Evolutionary conservation across 176 grass and related monocot species (phyloP).

Genomic region (Thalia dealbata): DNA sequence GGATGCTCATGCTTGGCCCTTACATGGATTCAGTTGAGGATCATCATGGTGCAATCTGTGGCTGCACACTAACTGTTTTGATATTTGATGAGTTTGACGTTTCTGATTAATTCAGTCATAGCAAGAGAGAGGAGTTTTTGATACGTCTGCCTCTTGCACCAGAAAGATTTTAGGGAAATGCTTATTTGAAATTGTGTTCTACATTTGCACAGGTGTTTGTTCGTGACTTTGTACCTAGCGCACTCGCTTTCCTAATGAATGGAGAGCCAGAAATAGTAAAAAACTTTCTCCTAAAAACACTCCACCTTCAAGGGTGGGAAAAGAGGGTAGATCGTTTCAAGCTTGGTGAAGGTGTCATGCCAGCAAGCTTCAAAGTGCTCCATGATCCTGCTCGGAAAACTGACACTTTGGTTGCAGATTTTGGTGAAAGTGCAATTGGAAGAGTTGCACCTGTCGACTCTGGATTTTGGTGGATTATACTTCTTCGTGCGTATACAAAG

Average conservation of each 20-base stretch:
- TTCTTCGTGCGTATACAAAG: constrained; percentile 18
- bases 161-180: not conserved
- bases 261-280: constrained; percentile 15
- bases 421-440: constrained; percentile 18
- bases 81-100: not conserved
- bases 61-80: not conserved
- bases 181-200: not conserved
- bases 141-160: not conserved
- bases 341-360: constrained; percentile 16
- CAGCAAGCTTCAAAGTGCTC: constrained; percentile 18
- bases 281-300: constrained; percentile 16
- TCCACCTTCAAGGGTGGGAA: constrained; percentile 17
- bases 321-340: constrained; percentile 14
- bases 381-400: constrained; percentile 12
- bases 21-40: not conserved
- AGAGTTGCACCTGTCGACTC: constrained; percentile 18
- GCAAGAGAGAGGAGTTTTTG: not conserved
- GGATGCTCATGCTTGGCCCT: not conserved
- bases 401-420: constrained; percentile 7
- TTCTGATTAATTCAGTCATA: not conserved
- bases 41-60: not conserved
- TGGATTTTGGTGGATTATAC: constrained; percentile 17
- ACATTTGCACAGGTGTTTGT: constrained; percentile 3
- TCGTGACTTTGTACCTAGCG: constrained; percentile 19
- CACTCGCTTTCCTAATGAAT: constrained; percentile 14